Evolutionary conservation across 75 land plant species (phyloP), one percentile per base, ranked within the genome.

Genomic region (Pinus albicaulis): DNA sequence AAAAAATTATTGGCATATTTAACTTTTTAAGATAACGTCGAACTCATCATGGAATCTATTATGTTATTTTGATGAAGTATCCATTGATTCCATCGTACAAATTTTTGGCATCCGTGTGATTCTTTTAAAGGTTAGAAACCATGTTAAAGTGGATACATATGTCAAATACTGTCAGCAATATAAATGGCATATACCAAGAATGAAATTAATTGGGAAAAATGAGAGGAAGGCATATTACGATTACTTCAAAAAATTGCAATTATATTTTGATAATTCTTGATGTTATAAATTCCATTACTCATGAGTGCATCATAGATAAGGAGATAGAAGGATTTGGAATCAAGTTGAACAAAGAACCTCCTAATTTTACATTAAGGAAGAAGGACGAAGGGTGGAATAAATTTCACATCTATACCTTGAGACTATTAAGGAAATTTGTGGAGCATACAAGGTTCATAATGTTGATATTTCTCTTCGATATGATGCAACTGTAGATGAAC

Each of bases 281-380:
- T 87, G 99, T 98, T 70, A 91, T 98, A 62, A 98, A 98, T 72
- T 98, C 99, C 23, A 98, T 98, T 59, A 98, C 99, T 74, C 99
- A 98, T 90, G 95, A 98, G 78, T 88, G 99, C 15, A 85, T 98
- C 17, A 98, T 98, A 56, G 99, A 98, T 82, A 98, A 98, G 76
- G 98, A 98, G 82, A 94, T 95, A 59, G 99, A 95, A 79, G 98
- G 99, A 61, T 98, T 98, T 93, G 99, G 98, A 41, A 95, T 95
- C 57, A 95, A 96, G 90, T 85, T 98, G 70, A 98, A 98, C 80
- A 92, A 91, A 74, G 89, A 88, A 76, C 99, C 98, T 25, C 99
- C 99, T 8, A 98, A 95, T 76, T 71, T 98, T 82, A 87, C 92
- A 17, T 98, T 98, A 61, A 89, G 96, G 80, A 92, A 84, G 87